Evolutionary conservation across 371 early-diverging fungal genomes (phyloP).

Genomic region (Mortierella sp.): DNA sequence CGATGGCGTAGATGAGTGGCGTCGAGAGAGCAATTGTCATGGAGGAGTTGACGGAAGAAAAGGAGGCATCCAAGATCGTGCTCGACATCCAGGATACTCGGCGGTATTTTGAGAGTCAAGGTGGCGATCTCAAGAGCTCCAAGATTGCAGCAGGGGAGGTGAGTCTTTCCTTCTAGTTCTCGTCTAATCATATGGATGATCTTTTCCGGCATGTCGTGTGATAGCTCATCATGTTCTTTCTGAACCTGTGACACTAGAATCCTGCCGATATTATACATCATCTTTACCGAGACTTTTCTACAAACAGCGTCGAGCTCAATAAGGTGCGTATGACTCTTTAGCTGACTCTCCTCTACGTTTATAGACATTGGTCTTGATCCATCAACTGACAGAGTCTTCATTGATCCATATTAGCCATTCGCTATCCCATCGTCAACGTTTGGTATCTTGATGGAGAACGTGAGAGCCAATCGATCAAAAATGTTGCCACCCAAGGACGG

Average conservation of each 20-base stretch:
- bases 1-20: conserved; percentile 59
- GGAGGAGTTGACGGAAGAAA: conserved; percentile 69
- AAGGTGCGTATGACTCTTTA: conserved; percentile 15
- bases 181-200: background rate
- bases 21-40: conserved; percentile 66
- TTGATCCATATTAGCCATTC: conserved; percentile 20
- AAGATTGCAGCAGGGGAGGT: conserved; percentile 37
- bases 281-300: conserved; percentile 29
- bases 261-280: conserved; percentile 25
- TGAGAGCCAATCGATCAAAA: conserved; percentile 47
- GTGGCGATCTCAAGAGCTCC: conserved; percentile 52
- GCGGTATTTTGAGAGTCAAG: conserved; percentile 84
- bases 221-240: background rate
- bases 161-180: background rate
- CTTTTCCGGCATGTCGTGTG: too few species aligned
- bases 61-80: conserved; percentile 61
- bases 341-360: background rate
- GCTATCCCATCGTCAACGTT: conserved; percentile 30
- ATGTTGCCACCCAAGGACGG: conserved; percentile 52
- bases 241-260: conserved; percentile 10
- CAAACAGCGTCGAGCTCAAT: conserved; percentile 25
- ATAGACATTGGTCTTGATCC: background rate
- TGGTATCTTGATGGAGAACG: conserved; percentile 34
- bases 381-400: background rate
- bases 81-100: conserved; percentile 81